Percentiles rank a stretch among this genome's conserved stretches.
Conservation (phyloP, 495 filamentous ascomycete genomes). For the Penicillium lagena region DNA sequence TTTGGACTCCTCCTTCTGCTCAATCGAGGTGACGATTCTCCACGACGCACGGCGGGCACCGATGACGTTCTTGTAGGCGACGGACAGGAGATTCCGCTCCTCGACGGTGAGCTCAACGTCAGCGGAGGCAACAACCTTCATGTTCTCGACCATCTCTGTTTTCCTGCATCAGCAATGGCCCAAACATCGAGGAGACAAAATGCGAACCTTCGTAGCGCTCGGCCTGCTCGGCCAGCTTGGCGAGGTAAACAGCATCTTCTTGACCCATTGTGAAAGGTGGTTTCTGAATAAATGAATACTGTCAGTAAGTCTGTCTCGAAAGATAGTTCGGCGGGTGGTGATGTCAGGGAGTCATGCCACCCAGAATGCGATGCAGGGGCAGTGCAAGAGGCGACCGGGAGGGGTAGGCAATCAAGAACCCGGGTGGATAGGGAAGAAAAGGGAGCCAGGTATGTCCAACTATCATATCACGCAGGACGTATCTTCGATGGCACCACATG, state of each 20-base stretch:
- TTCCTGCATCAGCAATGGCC: background rate
- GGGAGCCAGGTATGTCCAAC: background rate
- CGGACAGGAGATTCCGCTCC: slow-evolving; percentile 97
- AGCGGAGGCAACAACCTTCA: slow-evolving; percentile 97
- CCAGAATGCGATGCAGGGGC: slow-evolving; percentile 3
- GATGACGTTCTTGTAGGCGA: slow-evolving; percentile 99
- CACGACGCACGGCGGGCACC: slow-evolving; percentile 97
- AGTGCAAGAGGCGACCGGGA: slow-evolving; percentile 19
- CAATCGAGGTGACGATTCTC: slow-evolving; percentile 99
- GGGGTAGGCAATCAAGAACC: slow-evolving; percentile 12
- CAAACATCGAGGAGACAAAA: background rate
- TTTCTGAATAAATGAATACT: slow-evolving; percentile 12
- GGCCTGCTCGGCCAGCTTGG: slow-evolving; percentile 99
- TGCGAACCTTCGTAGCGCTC: slow-evolving; percentile 98
- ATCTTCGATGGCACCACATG: no score
- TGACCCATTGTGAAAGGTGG: slow-evolving; percentile 77
- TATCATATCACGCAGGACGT: background rate
- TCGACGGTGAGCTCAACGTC: slow-evolving; percentile 96
- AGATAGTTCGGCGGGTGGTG: background rate
- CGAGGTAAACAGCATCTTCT: slow-evolving; percentile 98
- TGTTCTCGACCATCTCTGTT: slow-evolving; percentile 99
- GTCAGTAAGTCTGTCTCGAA: slow-evolving; percentile 3
- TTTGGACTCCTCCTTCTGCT: slow-evolving; percentile 99
- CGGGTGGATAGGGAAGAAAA: background rate
- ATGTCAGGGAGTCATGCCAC: slow-evolving; percentile 20